A percentile compares a stretch with the other conserved stretches of the same genome.
phyloP scores from a whole-genome alignment of 2,329 filamentous ascomycete species.

The Aureobasidium sp. region DNA sequence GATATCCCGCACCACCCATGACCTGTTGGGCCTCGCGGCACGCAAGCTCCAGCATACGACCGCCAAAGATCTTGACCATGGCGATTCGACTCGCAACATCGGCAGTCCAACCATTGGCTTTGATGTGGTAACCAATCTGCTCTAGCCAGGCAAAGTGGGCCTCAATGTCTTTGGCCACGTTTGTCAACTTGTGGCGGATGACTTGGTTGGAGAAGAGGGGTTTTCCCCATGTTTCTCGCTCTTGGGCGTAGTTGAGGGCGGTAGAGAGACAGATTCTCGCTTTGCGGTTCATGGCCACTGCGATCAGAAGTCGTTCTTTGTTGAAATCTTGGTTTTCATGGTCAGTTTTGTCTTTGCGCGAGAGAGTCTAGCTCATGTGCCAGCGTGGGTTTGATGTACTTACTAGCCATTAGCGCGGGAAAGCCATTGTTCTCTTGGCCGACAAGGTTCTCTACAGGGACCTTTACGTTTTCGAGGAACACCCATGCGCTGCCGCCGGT shows the following conservation, averaged over 20 bases:
- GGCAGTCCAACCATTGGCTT: too few species aligned
- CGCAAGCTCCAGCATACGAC: slow-evolving; percentile 44
- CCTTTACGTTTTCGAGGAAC: slow-evolving; percentile 43
- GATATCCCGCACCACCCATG: slow-evolving; percentile 45
- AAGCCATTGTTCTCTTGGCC: slow-evolving; percentile 49
- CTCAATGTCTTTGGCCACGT: slow-evolving; percentile 24
- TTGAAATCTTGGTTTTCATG: slow-evolving; percentile 12
- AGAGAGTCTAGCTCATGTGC: too few species aligned
- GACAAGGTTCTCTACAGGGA: slow-evolving; percentile 45
- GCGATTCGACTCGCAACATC: slow-evolving; percentile 28
- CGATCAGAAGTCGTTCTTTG: slow-evolving; percentile 11
- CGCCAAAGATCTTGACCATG: slow-evolving; percentile 41
- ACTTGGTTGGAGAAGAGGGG: slow-evolving; percentile 26
- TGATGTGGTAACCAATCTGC: slow-evolving; percentile 16
- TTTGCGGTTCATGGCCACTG: not conserved
- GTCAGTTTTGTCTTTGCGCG: not conserved
- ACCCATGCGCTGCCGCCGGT: slow-evolving; percentile 41
- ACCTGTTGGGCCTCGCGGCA: slow-evolving; percentile 49
- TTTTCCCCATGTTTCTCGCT: slow-evolving; percentile 27
- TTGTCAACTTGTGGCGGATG: slow-evolving; percentile 25
- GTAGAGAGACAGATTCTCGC: slow-evolving; percentile 12
- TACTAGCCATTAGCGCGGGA: slow-evolving; percentile 43
- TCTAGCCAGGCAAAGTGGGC: slow-evolving; percentile 24
- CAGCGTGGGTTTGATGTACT: not conserved
- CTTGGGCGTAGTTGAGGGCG: slow-evolving; percentile 24